Base-by-base conservation (phyloP, 2,329 filamentous ascomycete genomes). In the Ustilaginoidea virens region DNA sequence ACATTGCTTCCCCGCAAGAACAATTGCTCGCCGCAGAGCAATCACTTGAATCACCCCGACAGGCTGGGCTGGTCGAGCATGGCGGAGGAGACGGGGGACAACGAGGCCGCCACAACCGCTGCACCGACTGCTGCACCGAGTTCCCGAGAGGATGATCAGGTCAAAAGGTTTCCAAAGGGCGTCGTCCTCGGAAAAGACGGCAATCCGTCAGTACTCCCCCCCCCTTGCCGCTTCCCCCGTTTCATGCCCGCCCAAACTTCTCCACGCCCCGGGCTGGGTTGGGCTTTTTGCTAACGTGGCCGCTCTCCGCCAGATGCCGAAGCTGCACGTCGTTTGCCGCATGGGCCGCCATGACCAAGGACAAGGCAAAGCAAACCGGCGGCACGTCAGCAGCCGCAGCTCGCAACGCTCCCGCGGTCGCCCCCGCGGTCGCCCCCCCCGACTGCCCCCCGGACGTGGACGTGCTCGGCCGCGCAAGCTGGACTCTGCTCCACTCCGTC, bases 381-480 rank as follows among this genome's bases (percentile, higher is more conserved):
- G 24, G 16, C 13, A 24, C 25, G 12, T n/a, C n/a, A n/a, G n/a
- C n/a, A n/a, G n/a, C n/a, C n/a, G n/a, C n/a, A n/a, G n/a, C n/a
- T n/a, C n/a, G n/a, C n/a, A n/a, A n/a, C n/a, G n/a, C n/a, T n/a
- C n/a, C n/a, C n/a, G n/a, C n/a, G n/a, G n/a, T n/a, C n/a, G n/a
- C n/a, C n/a, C n/a, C n/a, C n/a, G n/a, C n/a, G n/a, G n/a, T n/a
- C n/a, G n/a, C 58, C 10, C 60, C 65, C 6, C 36, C 61, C 33
- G 80, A 92, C 53, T 96, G 87, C 49, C 90, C 90, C 0, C 79
- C 90, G 1, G 86, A 96, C 48, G 82, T 94, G 38, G 83, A 92
- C 48, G 58, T 65, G 11, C 74, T 98, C 4, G 90, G 90, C 27
- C 80, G 85, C 36, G 76, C 75, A 35, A 81, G 83, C 9, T 98